Base-by-base conservation (phyloP, 768 basidiomycete species). In the Hericium coralloides region DNA sequence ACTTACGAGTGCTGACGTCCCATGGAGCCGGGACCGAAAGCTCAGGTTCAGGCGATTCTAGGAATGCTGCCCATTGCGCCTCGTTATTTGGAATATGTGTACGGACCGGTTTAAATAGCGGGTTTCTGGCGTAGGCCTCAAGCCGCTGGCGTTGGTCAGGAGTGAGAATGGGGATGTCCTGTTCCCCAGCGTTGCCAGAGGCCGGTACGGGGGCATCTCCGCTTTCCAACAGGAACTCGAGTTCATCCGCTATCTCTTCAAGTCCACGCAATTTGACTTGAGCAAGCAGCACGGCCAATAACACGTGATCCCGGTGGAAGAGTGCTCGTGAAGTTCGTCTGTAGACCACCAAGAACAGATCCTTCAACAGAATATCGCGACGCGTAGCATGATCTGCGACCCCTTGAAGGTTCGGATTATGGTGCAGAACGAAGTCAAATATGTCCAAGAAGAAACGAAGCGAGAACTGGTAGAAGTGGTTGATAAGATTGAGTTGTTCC, bases 391-490 rank as follows among this genome's bases (percentile, higher is more conserved):
- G 72, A 60, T 97, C 93, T 22, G 83, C 76, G 57, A 95, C 78
- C 58, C 80, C 82, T 69, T 80, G 85, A 60, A 98, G 80, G 68
- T 93, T 88, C 12, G 95, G 94, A 67, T 98, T 98, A 64, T 89
- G 86, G 62, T 89, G 87, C 8, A 98, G 81, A 57, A 95, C 84
- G 64, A 89, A 92, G 73, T 98, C 92, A 73, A 99, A 99, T 66
- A 98, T 95, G 68, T 97, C 95, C 58, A 98, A 81, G 88, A 99
- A 99, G 79, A 95, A 98, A 26, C 79, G 87, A 49, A 99, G 79
- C 2, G 97, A 98, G 78, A 99, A 99, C 70, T 98, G 92, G 67
- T 99, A 99, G 76, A 98, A 98, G 72, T 97, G 95, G 67, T 95
- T 92, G 74, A 98, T 82, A 54, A 88, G 79, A 68, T 92, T 88